Evolutionary conservation across 2,329 filamentous ascomycete species (phyloP), one percentile per base, ranked within the genome.

Genomic region (Colletotrichum sp.): DNA sequence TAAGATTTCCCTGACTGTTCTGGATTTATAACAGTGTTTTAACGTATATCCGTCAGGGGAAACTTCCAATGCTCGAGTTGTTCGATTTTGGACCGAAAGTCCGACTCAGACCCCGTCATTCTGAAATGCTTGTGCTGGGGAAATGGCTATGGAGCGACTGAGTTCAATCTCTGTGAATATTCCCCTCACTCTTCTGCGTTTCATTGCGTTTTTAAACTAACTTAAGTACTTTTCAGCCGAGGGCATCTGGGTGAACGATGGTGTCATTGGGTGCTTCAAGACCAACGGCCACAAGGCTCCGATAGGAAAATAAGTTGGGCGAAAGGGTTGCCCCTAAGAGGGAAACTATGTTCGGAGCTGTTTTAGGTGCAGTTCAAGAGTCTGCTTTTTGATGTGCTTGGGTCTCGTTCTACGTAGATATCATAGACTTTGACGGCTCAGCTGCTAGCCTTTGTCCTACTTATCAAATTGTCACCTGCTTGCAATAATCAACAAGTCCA

Each of bases 181-280:
- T 11, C 19, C 19, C 4, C 0, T 11, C 0, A 1, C 9, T n/a
- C 4, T 12, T 5, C 39, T n/a, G 19, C 2, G 39, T 9, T n/a
- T 3, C 9, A 3, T 44, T 5, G 39, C 19, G 39, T 22, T 48
- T 4, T 6, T 0, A 4, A 48, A 22, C 44, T 52, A 13, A 22
- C 44, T n/a, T n/a, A n/a, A n/a, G n/a, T 0, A 0, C 44, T 52
- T 52, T 25, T 0, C n/a, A 52, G 44, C 44, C 11, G 44, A 22
- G 44, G 44, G 44, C 3, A 13, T 52, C 2, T 52, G 44, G 44
- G 11, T 52, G 0, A 6, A 52, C 0, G 44, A 52, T 52, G 44
- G 44, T 8, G 44, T 52, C 12, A 52, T 52, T 0, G 44, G 44
- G 13, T 52, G 44, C 44, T 52, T 22, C 44, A 52, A 52, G 44